phyloP scores from a whole-genome alignment of 2,329 filamentous ascomycete genomes.

The Stemphylium lycopersici region DNA sequence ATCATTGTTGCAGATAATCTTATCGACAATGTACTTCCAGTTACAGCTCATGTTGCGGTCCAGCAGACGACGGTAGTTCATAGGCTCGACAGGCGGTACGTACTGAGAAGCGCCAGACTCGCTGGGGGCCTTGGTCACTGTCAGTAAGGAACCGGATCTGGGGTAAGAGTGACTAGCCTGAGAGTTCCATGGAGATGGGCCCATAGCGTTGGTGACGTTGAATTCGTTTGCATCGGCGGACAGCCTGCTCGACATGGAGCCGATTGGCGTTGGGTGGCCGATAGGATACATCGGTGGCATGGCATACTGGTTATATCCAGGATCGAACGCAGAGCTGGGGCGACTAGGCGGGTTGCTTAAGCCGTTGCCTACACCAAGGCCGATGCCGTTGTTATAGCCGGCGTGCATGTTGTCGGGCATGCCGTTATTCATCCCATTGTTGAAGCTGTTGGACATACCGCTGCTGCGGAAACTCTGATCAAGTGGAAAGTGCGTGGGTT shows the following conservation, averaged over 20 bases:
- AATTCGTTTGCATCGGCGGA: constrained; percentile 57
- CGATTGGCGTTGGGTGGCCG: constrained; percentile 45
- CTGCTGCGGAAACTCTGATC: constrained; percentile 41
- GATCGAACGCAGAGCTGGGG: constrained; percentile 46
- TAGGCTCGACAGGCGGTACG: constrained; percentile 82
- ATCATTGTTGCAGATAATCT: constrained; percentile 99
- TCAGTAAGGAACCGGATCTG: constrained; percentile 5
- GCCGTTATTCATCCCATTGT: constrained; percentile 18
- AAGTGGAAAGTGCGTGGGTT: constrained; percentile 47
- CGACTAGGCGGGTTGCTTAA: constrained; percentile 45
- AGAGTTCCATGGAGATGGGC: constrained; percentile 50
- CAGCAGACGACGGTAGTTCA: constrained; percentile 94
- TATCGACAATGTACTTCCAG: constrained; percentile 99
- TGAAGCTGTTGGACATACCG: constrained; percentile 21
- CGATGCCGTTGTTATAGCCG: constrained; percentile 11
- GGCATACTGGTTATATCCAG: constrained; percentile 42
- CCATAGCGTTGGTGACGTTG: constrained; percentile 37
- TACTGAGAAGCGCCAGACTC: constrained; percentile 63
- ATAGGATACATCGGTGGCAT: constrained; percentile 34
- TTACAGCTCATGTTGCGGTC: constrained; percentile 97
- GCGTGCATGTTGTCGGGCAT: constrained; percentile 17
- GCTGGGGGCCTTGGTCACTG: constrained; percentile 26
- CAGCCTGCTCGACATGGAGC: constrained; percentile 48
- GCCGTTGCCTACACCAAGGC: constrained; percentile 17
- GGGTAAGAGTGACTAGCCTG: constrained; percentile 29